Evolutionary conservation across 148 eudicot species (phyloP).

Genomic region (Oxyria digyna): DNA sequence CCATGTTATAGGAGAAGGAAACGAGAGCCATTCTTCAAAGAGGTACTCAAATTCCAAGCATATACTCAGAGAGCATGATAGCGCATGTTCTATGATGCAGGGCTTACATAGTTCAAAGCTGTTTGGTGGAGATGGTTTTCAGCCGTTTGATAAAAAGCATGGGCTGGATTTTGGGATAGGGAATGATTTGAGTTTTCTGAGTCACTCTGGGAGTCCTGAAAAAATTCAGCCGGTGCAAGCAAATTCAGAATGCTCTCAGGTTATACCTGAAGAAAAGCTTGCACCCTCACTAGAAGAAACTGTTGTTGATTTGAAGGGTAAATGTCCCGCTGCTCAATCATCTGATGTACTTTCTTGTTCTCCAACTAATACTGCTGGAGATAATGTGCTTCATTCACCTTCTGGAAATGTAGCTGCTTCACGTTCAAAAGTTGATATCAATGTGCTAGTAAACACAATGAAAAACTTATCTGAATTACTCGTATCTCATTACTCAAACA

Average conservation of each 20-base stretch:
- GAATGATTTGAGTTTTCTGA: constrained; percentile 14
- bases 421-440: constrained; percentile 32
- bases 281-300: not conserved
- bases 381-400: constrained; percentile 12
- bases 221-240: constrained; percentile 12
- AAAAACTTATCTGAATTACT: constrained; percentile 58
- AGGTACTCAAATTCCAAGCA: constrained; percentile 12
- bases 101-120: constrained; percentile 14
- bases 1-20: constrained; percentile 8
- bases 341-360: constrained; percentile 11
- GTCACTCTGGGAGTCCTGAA: constrained; percentile 16
- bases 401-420: constrained; percentile 18
- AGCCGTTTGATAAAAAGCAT: constrained; percentile 12
- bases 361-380: not conserved
- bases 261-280: constrained; percentile 13
- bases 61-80: constrained; percentile 11
- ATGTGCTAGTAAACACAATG: constrained; percentile 42
- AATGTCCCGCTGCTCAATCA: constrained; percentile 14
- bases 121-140: constrained; percentile 18
- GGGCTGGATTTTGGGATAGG: constrained; percentile 7
- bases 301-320: constrained; percentile 8
- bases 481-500: constrained; percentile 23
- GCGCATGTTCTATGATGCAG: constrained; percentile 9
- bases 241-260: constrained; percentile 12
- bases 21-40: constrained; percentile 16